Evolutionary conservation across 2,329 filamentous ascomycete genomes (phyloP), one percentile per base, ranked within the genome.

Genomic region (Fusarium coicis): DNA sequence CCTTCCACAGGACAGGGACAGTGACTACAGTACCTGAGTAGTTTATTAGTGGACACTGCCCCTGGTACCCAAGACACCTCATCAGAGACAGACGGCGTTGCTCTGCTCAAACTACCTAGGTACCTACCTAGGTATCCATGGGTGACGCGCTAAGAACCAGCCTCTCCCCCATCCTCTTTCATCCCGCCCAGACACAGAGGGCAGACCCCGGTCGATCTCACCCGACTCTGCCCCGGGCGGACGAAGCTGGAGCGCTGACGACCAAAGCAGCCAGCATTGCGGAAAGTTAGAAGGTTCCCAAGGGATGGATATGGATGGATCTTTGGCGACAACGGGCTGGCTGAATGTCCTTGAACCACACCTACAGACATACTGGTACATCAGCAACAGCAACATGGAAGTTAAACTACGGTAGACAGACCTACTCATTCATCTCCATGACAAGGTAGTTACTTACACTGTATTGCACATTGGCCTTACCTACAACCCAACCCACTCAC

Each of bases 201-300:
- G 60, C 42, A 58, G 36, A 61, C 42, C 57, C 63, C 44, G 28
- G 40, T 71, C 61, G 66, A 50, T 44, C 52, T 54, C 63, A 68
- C 44, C 44, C 44, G 26, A 47, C 46, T 44, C 57, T 62, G 59
- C 70, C 74, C 73, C 50, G 21, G 54, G 62, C 34, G 43, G 39
- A 68, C 62, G 53, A 66, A 73, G 42, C 23, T 44, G 16, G 23
- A 26, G 73, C 71, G 74, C 74, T 59, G 67, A 57, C 72, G 65
- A 72, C 74, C 65, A 68, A 65, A 68, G 50, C 54, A 67, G 63
- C 56, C 62, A 70, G 65, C 65, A 75, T 63, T 61, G 50, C 73
- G 60, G 63, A 70, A 63, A 63, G 63, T 66, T 72, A 63, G 73
- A 28, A 28, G 18, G 44, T 75, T 68, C 70, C 34, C 70, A n/a